Evolutionary conservation across 2,329 filamentous ascomycete genomes (phyloP), one percentile per base, ranked within the genome.

Genomic region (Aureobasidium sp.): DNA sequence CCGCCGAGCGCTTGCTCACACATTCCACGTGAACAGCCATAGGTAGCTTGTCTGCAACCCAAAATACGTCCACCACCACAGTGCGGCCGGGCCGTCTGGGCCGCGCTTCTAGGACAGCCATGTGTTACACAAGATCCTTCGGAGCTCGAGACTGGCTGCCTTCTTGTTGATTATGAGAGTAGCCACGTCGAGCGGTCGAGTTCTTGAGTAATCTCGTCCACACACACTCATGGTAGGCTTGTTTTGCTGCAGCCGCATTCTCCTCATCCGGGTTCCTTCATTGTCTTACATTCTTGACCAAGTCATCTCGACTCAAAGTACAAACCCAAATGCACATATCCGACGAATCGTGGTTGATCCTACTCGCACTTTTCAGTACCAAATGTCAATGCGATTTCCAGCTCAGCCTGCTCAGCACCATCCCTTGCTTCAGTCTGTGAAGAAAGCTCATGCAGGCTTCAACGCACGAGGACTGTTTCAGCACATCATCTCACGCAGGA

Each of bases 391-490:
- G 57, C 57, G 27, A 51, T 49, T 25, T 17, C 22, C 31, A 41
- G 22, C 25, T 31, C n/a, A 31, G 25, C 44, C 57, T 42, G 22
- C 25, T 31, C 27, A 31, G 25, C 44, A 51, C 22, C n/a, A 60
- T 60, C 45, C 57, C 57, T 60, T 60, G 57, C 57, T 60, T 60
- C 31, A 25, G 17, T 45, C 14, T 29, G 29, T 41, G 45, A 60
- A 49, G 42, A 58, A 39, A 27, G 34, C 45, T 60, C 45, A 60
- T 60, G 57, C 57, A 60, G 44, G 36, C 57, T 51, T 29, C 57
- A 49, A 60, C 57, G 57, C 57, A 60, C 57, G 57, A 47, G 44
- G 57, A 60, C 57, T 20, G 57, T 42, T 60, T 60, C 57, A 60
- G 44, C 45, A 41, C 45, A 49, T 60, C 45, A 49, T 48, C 56